Conservation (phyloP, 164 flowering plant genomes). For the Vitis riparia region DNA sequence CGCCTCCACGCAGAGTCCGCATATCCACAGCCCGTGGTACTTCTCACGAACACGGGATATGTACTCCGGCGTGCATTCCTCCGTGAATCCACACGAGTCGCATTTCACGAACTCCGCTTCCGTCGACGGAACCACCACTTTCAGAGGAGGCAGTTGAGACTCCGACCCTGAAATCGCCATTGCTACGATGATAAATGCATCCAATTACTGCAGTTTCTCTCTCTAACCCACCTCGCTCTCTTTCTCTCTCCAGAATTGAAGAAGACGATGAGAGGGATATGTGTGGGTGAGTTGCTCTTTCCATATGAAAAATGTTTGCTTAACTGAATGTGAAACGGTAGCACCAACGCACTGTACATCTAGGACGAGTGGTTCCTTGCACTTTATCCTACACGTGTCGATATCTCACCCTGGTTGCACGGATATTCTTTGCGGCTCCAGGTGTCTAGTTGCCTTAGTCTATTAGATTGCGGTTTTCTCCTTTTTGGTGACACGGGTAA, state of each 20-base stretch:
- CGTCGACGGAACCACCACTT: not conserved
- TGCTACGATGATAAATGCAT: not conserved
- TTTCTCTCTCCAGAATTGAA: not conserved
- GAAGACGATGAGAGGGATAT: too few species aligned
- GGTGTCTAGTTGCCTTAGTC: too few species aligned
- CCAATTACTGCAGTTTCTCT: not conserved
- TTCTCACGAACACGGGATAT: constrained; percentile 31
- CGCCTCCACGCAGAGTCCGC: constrained; percentile 51
- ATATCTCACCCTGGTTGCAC: too few species aligned
- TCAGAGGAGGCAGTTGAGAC: not conserved
- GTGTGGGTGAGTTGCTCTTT: too few species aligned
- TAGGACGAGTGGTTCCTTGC: too few species aligned
- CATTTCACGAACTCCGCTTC: constrained; percentile 35
- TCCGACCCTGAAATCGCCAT: constrained; percentile 27
- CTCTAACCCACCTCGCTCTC: not conserved
- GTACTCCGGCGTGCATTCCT: constrained; percentile 46
- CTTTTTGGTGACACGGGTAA: too few species aligned
- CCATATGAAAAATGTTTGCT: too few species aligned
- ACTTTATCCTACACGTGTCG: too few species aligned
- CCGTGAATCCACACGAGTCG: constrained; percentile 45
- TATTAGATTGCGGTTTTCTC: too few species aligned
- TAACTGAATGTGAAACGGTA: too few species aligned
- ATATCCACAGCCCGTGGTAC: constrained; percentile 43
- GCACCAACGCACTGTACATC: too few species aligned
- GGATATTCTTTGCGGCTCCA: too few species aligned